Percentiles rank a stretch among this genome's conserved stretches.
Evolutionary conservation across 106 monocot species (phyloP).

Genomic region (Dioscorea alata): DNA sequence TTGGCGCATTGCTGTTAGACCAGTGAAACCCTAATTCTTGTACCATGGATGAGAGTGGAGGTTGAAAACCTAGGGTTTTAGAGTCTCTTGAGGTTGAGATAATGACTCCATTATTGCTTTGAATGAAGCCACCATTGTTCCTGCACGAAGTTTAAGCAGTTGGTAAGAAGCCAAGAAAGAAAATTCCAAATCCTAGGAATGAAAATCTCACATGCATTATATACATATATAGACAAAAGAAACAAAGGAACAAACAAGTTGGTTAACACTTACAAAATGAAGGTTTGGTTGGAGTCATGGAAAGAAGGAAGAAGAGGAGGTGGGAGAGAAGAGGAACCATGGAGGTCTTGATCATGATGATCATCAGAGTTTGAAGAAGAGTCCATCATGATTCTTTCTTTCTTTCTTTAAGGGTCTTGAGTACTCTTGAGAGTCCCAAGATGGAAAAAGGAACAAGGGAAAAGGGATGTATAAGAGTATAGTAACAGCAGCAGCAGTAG

Average conservation of each 20-base stretch:
- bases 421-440: conserved; percentile 15
- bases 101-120: conserved; percentile 3
- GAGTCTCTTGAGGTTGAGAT: conserved; percentile 8
- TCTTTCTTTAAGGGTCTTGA: conserved; percentile 6
- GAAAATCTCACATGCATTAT: not conserved
- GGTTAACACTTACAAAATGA: conserved; percentile 10
- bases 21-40: conserved; percentile 39
- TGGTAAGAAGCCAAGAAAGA: conserved; percentile 12
- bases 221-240: not conserved
- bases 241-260: conserved; percentile 1
- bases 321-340: conserved; percentile 9
- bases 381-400: conserved; percentile 23
- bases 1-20: conserved; percentile 1
- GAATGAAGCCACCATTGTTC: conserved; percentile 14
- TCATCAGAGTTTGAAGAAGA: conserved; percentile 18
- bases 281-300: not conserved
- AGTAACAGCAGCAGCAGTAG: no score
- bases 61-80: not conserved
- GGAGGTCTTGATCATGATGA: conserved; percentile 8
- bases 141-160: conserved; percentile 12
- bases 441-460: conserved; percentile 5
- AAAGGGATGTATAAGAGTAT: not conserved
- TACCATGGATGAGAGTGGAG: conserved; percentile 13
- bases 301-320: not conserved
- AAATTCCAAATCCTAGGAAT: conserved; percentile 49